Evolutionary conservation across 2,329 filamentous ascomycete genomes (phyloP).

Genomic region (Fusarium mundagurra): DNA sequence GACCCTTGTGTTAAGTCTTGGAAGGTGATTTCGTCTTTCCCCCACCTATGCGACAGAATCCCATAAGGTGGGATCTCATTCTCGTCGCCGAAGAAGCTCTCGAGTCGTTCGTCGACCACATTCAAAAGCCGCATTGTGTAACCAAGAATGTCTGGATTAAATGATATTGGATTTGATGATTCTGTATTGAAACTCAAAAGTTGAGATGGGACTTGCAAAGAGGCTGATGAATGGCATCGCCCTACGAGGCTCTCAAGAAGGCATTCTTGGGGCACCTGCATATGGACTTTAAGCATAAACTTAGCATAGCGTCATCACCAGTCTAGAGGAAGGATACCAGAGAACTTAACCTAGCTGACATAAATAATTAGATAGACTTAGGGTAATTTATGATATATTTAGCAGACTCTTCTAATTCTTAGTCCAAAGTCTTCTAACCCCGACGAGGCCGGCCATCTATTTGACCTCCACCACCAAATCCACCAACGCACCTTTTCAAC

Average conservation of each 20-base stretch:
- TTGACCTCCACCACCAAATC: neutral
- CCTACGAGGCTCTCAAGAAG: neutral
- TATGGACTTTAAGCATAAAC: neutral
- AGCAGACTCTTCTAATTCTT: neutral
- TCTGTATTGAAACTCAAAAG: neutral
- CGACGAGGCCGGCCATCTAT: neutral
- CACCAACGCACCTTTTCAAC: neutral
- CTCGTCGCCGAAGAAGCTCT: constrained; percentile 33
- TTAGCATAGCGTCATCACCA: neutral
- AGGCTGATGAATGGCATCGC: constrained; percentile 1
- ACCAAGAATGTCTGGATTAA: neutral
- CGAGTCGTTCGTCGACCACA: constrained; percentile 27
- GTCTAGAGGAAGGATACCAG: neutral
- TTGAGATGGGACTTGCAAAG: neutral
- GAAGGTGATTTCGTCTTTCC: constrained; percentile 43
- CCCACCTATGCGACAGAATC: constrained; percentile 52
- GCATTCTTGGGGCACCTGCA: neutral
- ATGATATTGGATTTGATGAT: neutral
- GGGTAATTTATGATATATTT: neutral
- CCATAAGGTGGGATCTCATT: constrained; percentile 41
- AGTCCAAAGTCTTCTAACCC: neutral
- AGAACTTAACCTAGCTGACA: neutral
- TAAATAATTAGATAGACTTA: neutral
- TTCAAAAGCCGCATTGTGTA: constrained; percentile 45
- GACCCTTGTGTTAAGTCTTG: constrained; percentile 34